Percentiles rank a stretch among this genome's conserved stretches.
These are phyloP conservation scores for Coniophora puteana DNA, from an alignment of 1,284 basidiomycete species.

Conservation along the genomic window DNA sequence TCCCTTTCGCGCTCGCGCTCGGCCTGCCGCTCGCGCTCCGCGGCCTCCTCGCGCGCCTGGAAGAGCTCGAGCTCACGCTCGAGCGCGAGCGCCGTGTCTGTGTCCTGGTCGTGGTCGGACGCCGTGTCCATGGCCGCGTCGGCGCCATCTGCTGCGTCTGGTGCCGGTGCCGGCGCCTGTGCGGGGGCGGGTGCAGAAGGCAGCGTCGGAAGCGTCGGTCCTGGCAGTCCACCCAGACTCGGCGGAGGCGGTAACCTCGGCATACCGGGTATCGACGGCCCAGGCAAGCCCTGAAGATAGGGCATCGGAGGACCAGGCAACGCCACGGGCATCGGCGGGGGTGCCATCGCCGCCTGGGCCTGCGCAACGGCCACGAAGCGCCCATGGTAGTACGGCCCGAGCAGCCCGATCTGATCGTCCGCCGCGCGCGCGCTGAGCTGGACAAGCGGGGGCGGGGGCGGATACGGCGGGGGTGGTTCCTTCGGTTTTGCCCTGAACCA, in stretches of 20 bases:
- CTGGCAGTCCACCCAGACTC: slow-evolving; percentile 11
- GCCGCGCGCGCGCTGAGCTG: slow-evolving; percentile 63
- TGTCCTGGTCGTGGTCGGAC: neutral
- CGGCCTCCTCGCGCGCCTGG: slow-evolving; percentile 90
- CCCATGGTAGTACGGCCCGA: slow-evolving; percentile 72
- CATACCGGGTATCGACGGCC: slow-evolving; percentile 12
- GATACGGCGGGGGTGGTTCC: slow-evolving; percentile 85
- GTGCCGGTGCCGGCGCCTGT: neutral
- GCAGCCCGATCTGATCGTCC: slow-evolving; percentile 80
- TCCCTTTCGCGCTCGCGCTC: no score
- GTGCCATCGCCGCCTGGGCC: slow-evolving; percentile 3
- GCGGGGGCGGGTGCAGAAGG: slow-evolving; percentile 1
- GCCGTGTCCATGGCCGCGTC: neutral
- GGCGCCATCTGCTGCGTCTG: neutral
- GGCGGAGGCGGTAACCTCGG: slow-evolving; percentile 17
- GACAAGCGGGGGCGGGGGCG: slow-evolving; percentile 79
- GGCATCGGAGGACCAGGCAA: slow-evolving; percentile 3
- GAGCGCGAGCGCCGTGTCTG: slow-evolving; percentile 8
- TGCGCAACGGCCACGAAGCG: slow-evolving; percentile 46
- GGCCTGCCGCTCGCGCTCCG: no score
- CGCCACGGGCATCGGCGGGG: slow-evolving; percentile 2
- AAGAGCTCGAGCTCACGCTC: no score
- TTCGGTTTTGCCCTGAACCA: slow-evolving; percentile 50
- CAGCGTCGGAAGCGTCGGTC: no score
- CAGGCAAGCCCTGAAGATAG: neutral